Evolutionary conservation across 371 early-diverging fungal genomes (phyloP), one percentile per base, ranked within the genome.

Genomic region (Mucor lusitanicus): DNA sequence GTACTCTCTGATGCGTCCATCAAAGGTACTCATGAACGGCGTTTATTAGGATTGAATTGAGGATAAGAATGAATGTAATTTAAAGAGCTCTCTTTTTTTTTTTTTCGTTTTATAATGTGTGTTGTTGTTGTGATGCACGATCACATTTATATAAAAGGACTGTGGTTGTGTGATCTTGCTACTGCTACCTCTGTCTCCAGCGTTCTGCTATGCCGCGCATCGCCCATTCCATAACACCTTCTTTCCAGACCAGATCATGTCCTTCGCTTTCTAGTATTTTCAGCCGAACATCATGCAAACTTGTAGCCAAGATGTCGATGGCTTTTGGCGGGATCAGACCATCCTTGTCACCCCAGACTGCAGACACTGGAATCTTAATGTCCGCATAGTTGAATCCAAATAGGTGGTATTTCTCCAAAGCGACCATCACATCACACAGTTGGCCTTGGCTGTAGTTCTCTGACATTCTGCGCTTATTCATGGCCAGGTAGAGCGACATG

Each of bases 301-400:
- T 70, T 54, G 69, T 84, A 0, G 82, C 84, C 5, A 84, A 62
- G 9, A 65, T 65, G 30, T 81, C 77, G 21, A 84, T 79, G 0
- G 78, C 82, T 37, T 68, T 70, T 28, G 59, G 60, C 6, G 84
- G 79, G 9, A 84, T 81, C 35, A 84, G 56, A 0, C 72, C 75
- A 59, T 84, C 84, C 48, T 81, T 76, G 59, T 84, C 84, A n/a
- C 84, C 84, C 84, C 84, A 84, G 0, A 84, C 82, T 12, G 81
- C 84, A 3, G 82, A 77, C 2, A 84, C 76, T 8, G 82, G 60
- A 6, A 67, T 68, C 28, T 67, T 73, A 8, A 81, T 67, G 25
- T 81, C 82, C 1, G 75, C 68, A 58, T 80, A 84, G 44, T 67
- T 80, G 69, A 84, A 84, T 6, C 84, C 84, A 67, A 84, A 84